A percentile compares a stretch with the other conserved stretches of the same genome.
These are phyloP conservation scores for Penicillium sp. DNA, from an alignment of 2,329 filamentous ascomycete genomes.

Conservation along the genomic window DNA sequence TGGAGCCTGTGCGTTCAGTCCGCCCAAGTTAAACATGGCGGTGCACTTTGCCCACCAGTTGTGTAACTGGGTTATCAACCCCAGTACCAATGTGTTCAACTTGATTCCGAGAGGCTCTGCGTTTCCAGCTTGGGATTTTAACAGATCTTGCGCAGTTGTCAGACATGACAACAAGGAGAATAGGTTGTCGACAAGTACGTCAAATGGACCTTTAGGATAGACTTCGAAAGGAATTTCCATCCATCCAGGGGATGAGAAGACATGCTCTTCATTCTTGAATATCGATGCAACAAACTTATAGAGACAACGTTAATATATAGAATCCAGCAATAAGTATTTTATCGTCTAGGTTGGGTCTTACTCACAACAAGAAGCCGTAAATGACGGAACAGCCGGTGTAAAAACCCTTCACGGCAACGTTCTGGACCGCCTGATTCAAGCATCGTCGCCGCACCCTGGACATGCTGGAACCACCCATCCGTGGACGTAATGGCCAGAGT, in stretches of 20 bases:
- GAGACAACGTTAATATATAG: background rate
- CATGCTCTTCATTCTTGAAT: slow-evolving; percentile 4
- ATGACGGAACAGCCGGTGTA: slow-evolving; percentile 9
- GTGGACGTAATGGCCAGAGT: slow-evolving; percentile 2
- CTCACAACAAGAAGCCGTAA: slow-evolving; percentile 7
- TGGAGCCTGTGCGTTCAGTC: background rate
- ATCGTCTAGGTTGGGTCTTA: background rate
- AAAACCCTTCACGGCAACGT: slow-evolving; percentile 7
- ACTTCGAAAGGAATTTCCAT: slow-evolving; percentile 3
- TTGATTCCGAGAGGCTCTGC: background rate
- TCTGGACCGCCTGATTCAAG: slow-evolving; percentile 1
- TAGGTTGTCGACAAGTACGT: slow-evolving; percentile 6
- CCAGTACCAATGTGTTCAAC: background rate
- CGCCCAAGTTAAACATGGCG: background rate
- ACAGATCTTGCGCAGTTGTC: background rate
- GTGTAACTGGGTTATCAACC: background rate
- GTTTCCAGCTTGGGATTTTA: background rate
- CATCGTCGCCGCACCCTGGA: slow-evolving; percentile 6
- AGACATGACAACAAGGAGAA: slow-evolving; percentile 6
- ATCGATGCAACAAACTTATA: slow-evolving; percentile 8
- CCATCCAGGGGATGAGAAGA: slow-evolving; percentile 4
- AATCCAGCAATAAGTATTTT: background rate
- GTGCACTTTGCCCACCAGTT: slow-evolving; percentile 5
- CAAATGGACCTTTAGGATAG: slow-evolving; percentile 7
- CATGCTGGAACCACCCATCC: slow-evolving; percentile 10